phyloP scores from a whole-genome alignment of 495 filamentous ascomycete genomes.

The Niebla homalea region DNA sequence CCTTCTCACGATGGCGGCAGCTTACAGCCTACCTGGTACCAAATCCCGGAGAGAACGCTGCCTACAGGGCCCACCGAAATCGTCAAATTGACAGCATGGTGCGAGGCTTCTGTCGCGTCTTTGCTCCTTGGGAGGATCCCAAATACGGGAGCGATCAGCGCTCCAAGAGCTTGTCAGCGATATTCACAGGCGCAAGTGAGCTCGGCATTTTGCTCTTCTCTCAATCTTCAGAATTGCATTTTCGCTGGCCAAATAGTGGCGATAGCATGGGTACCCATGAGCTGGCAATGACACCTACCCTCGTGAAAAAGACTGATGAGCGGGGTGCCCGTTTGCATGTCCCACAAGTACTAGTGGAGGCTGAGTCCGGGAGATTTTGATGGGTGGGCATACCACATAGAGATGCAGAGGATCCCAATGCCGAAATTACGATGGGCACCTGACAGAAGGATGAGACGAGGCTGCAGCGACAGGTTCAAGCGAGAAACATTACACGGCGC shows the following conservation, averaged over 20 bases:
- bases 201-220: conserved; percentile 13
- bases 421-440: too few species aligned
- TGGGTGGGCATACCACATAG: too few species aligned
- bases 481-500: too few species aligned
- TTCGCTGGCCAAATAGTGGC: conserved; percentile 4
- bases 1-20: conserved; percentile 13
- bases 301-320: conserved; percentile 13
- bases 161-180: conserved; percentile 3
- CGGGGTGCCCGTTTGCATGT: neutral
- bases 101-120: conserved; percentile 2
- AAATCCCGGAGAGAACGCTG: neutral
- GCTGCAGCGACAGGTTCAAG: too few species aligned
- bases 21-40: conserved; percentile 13
- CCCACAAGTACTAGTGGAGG: neutral
- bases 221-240: conserved; percentile 7
- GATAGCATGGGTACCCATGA: neutral
- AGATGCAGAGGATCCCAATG: too few species aligned
- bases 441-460: too few species aligned
- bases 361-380: too few species aligned
- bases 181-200: conserved; percentile 10
- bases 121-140: conserved; percentile 9
- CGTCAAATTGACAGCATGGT: conserved; percentile 1
- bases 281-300: conserved; percentile 6
- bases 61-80: conserved; percentile 7
- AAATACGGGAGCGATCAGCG: conserved; percentile 9